phyloP scores from a whole-genome alignment of 495 filamentous ascomycete genomes.

The Talaromyces trachyspermus region DNA sequence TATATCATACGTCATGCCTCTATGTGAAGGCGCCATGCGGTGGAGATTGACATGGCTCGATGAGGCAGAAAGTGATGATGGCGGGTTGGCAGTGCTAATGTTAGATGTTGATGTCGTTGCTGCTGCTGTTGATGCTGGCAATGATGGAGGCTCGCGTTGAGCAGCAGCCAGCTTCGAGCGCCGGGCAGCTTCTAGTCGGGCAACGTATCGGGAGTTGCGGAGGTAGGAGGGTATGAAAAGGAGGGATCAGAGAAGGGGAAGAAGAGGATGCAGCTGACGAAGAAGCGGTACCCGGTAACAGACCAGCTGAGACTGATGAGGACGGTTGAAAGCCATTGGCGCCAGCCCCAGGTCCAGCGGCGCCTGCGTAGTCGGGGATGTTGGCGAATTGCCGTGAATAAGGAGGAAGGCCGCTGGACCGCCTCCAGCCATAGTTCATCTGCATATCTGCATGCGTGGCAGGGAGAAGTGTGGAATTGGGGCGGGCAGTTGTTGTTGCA shows the following conservation, averaged over 20 bases:
- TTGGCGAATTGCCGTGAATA: slow-evolving; percentile 57
- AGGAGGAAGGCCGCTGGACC: slow-evolving; percentile 37
- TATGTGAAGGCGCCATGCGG: slow-evolving; percentile 64
- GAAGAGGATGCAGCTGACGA: slow-evolving; percentile 17
- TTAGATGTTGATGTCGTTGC: slow-evolving; percentile 27
- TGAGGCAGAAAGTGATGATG: slow-evolving; percentile 52
- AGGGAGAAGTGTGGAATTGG: background rate
- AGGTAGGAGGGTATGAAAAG: slow-evolving; percentile 83
- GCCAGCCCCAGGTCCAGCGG: too few relatives aligned
- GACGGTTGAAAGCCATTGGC: too few relatives aligned
- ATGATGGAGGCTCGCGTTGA: slow-evolving; percentile 39
- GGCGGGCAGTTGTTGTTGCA: slow-evolving; percentile 20
- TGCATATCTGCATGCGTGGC: slow-evolving; percentile 40
- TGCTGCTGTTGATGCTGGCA: slow-evolving; percentile 11
- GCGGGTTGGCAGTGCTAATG: slow-evolving; percentile 15
- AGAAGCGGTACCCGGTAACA: slow-evolving; percentile 16
- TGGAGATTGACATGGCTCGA: slow-evolving; percentile 57
- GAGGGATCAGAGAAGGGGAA: slow-evolving; percentile 21
- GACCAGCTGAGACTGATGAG: too few relatives aligned
- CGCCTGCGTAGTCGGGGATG: slow-evolving; percentile 31
- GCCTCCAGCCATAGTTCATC: slow-evolving; percentile 33
- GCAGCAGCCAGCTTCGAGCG: slow-evolving; percentile 48
- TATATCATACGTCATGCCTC: slow-evolving; percentile 78
- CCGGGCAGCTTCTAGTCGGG: slow-evolving; percentile 62
- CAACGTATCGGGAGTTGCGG: slow-evolving; percentile 64